Evolutionary conservation across 768 basidiomycete species (phyloP), one percentile per base, ranked within the genome.

Genomic region (Myochromella boudieri): DNA sequence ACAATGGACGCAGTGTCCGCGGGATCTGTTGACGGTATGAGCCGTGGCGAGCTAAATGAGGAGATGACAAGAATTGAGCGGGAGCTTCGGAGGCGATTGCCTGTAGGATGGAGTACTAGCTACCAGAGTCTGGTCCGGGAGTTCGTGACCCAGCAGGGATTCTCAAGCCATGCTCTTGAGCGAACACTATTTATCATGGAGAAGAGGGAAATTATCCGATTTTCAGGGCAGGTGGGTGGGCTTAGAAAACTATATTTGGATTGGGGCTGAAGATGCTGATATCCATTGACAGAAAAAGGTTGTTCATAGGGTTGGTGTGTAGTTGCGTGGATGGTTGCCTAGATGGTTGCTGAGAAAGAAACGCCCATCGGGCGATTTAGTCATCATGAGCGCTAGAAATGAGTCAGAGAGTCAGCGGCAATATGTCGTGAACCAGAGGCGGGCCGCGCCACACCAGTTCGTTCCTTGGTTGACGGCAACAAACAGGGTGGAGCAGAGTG

Each of bases 1-100:
- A 98, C 97, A 2, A 98, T 99, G 95, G 94, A 98, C 63, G 97
- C 97, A 20, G 95, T 98, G 21, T 87, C 90, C 10, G 93, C 94
- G 0, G 95, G 97, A 10, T 87, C 91, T 25, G 85, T 87, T 14
- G 97, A 98, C 57, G 97, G 97, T 0, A 72, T 98, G 48, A 90
- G 92, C 11, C 82, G 95, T 33, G 85, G 87, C 3, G 93, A 94
- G 57, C 70, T 98, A 29, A 94, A 95, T 63, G 94, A 94, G 44
- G 95, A 98, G 69, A 93, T 97, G 77, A 71, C 76, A 24, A 77
- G 80, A 54, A 97, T 99, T 55, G 94, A 95, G 62, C 84, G 85
- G 58, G 94, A 95, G 63, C 70, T 95, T 31, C 72, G 84, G 43
- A 72, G 91, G 54, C 73, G 93, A 38, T 69, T 97, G 52, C 94